phyloP scores from a whole-genome alignment of 306 rosid genomes.

The Pyrus betulifolia region DNA sequence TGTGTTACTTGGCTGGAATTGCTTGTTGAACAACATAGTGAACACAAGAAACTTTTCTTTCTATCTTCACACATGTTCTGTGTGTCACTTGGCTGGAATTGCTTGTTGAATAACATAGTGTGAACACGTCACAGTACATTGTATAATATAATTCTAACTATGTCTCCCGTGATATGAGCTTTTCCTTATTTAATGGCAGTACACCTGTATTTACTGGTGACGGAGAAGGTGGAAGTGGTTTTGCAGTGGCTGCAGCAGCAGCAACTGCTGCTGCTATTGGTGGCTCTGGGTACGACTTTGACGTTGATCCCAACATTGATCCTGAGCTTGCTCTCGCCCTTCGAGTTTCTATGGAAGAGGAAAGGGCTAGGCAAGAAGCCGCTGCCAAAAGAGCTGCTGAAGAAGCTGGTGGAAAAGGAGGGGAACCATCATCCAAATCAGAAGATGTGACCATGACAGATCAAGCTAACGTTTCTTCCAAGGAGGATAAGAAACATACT shows the following conservation, averaged over 20 bases:
- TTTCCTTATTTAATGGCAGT: conserved; percentile 16
- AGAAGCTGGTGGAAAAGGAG: conserved; percentile 29
- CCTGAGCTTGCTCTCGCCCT: conserved; percentile 45
- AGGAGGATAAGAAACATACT: conserved; percentile 3
- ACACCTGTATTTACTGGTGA: conserved; percentile 39
- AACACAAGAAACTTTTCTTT: not conserved
- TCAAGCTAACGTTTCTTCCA: conserved; percentile 10
- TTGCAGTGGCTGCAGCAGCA: conserved; percentile 27
- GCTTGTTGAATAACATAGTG: not conserved
- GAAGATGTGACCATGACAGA: conserved; percentile 27
- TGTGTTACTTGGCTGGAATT: not conserved
- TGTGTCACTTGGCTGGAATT: not conserved
- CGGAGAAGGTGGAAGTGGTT: conserved; percentile 36
- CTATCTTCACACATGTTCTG: not conserved
- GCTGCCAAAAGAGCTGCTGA: conserved; percentile 35
- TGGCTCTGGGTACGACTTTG: conserved; percentile 31
- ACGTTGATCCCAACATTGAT: conserved; percentile 31
- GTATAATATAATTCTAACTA: not conserved
- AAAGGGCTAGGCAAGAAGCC: conserved; percentile 39
- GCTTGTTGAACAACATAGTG: no score
- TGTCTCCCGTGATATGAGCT: not conserved
- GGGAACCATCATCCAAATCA: conserved; percentile 22
- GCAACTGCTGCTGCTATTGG: conserved; percentile 27
- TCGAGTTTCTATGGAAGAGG: conserved; percentile 43
- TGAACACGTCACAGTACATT: not conserved